Evolutionary conservation across 2,329 filamentous ascomycete genomes (phyloP).

Genomic region (Monosporascus ibericus): DNA sequence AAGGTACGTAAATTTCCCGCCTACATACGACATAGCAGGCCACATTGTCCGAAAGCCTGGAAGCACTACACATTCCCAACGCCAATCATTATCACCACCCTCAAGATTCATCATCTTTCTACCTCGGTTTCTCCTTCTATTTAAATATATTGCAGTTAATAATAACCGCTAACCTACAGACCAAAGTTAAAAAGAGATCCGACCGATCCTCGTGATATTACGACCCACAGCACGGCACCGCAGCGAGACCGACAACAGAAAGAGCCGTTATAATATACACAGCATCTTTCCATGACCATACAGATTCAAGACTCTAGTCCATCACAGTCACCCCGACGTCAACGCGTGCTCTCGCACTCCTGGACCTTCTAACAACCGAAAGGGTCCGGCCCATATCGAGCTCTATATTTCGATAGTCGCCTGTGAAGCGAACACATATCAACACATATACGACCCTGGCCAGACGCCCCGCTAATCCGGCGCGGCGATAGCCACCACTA

Average conservation of each 20-base stretch:
- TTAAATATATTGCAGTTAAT: too few species aligned
- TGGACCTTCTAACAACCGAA: background rate
- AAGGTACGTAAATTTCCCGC: too few species aligned
- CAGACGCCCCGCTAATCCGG: constrained; percentile 25
- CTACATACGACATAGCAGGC: too few species aligned
- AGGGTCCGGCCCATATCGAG: background rate
- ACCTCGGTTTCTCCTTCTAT: too few species aligned
- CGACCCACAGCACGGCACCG: too few species aligned
- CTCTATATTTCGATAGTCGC: background rate
- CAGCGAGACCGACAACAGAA: background rate
- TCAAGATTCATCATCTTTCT: too few species aligned
- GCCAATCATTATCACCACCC: too few species aligned
- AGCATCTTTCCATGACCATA: background rate
- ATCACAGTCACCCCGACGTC: background rate
- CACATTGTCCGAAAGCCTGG: too few species aligned
- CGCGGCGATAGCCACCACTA: constrained; percentile 30
- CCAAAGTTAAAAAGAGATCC: too few species aligned
- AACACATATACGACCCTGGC: constrained; percentile 17
- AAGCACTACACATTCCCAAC: too few species aligned
- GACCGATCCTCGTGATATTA: too few species aligned
- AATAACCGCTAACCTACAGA: too few species aligned
- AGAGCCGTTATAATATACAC: background rate
- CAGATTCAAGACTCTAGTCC: background rate
- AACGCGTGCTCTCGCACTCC: background rate
- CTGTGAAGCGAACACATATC: background rate